A percentile compares a stretch with the other conserved stretches of the same genome.
Conservation (phyloP, 106 monocot genomes). For the Allium sativum region DNA sequence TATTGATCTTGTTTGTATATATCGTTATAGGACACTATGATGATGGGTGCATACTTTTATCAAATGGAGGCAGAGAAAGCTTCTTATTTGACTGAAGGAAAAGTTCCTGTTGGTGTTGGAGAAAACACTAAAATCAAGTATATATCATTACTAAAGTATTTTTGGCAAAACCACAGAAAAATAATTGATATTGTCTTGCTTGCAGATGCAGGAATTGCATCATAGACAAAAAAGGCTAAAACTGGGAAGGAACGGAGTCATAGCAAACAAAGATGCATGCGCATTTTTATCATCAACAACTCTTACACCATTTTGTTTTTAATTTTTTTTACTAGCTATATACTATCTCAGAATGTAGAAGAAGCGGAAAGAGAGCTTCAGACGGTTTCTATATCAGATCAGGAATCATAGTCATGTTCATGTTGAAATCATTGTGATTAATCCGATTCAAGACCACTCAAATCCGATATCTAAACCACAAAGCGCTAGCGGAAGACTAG, state of each 20-base stretch:
- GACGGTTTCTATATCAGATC: constrained; percentile 14
- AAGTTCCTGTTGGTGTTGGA: constrained; percentile 72
- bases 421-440: too few species aligned
- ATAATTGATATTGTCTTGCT: neutral
- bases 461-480: too few species aligned
- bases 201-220: constrained; percentile 50
- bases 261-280: constrained; percentile 58
- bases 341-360: constrained; percentile 44
- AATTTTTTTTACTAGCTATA: too few species aligned
- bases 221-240: constrained; percentile 76
- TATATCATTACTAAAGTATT: neutral
- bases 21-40: constrained; percentile 50
- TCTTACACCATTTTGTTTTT: too few species aligned
- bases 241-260: constrained; percentile 63
- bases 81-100: constrained; percentile 25
- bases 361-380: constrained; percentile 47
- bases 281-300: too few species aligned
- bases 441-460: too few species aligned
- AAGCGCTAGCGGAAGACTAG: too few species aligned
- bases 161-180: too few species aligned
- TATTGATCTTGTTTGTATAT: too few species aligned
- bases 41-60: constrained; percentile 84
- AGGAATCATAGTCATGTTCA: constrained; percentile 8
- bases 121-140: constrained; percentile 65
- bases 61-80: constrained; percentile 68